Percentiles rank a stretch among this genome's conserved stretches.
Conservation (phyloP, 257 asterid genomes). For the Verbena officinalis region DNA sequence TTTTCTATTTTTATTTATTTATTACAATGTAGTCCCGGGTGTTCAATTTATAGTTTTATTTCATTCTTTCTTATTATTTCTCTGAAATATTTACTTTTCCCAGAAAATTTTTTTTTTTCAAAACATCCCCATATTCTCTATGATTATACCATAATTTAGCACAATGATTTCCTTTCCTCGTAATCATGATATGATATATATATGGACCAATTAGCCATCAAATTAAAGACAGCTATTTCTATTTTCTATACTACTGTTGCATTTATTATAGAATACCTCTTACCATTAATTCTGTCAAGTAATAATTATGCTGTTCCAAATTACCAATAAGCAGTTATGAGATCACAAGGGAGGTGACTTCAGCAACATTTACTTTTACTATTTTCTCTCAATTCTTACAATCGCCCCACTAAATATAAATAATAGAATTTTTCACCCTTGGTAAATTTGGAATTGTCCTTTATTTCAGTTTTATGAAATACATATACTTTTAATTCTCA, state of each 20-base stretch:
- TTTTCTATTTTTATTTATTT: too few species aligned
- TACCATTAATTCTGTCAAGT: background rate
- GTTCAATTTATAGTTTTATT: too few species aligned
- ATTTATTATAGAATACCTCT: conserved; percentile 21
- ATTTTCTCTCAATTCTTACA: background rate
- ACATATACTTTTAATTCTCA: too few species aligned
- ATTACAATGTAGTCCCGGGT: too few species aligned
- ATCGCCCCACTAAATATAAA: too few species aligned
- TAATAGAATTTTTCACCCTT: too few species aligned
- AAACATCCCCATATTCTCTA: background rate
- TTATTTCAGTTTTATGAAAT: too few species aligned
- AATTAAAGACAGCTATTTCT: background rate
- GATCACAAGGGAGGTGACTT: conserved; percentile 9
- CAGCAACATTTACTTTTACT: background rate
- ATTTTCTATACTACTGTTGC: conserved; percentile 13
- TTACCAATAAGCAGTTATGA: background rate
- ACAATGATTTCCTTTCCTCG: background rate
- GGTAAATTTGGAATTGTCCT: too few species aligned
- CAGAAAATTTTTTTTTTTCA: too few species aligned
- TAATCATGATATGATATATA: too few species aligned
- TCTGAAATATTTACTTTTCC: too few species aligned
- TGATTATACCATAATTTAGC: background rate
- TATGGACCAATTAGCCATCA: conserved; percentile 6
- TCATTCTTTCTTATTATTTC: too few species aligned
- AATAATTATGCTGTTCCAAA: conserved; percentile 1